Evolutionary conservation across 2,329 filamentous ascomycete genomes (phyloP).

Genomic region (Aspergillus chevalieri): DNA sequence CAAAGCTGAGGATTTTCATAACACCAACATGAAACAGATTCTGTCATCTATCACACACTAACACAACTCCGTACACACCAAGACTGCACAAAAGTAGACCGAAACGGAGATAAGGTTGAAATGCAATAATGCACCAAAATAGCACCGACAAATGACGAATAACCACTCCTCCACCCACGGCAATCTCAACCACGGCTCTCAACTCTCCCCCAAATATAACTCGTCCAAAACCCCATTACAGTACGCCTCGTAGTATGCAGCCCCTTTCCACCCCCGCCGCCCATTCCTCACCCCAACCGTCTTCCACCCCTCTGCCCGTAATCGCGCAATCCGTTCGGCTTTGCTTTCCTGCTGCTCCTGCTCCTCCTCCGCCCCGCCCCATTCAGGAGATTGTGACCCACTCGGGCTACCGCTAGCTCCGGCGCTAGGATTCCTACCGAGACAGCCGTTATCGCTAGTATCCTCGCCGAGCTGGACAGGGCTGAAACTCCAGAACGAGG

Average conservation of each 20-base stretch:
- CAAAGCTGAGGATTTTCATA: too few species aligned
- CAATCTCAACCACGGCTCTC: too few species aligned
- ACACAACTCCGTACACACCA: too few species aligned
- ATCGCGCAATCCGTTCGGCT: conserved; percentile 27
- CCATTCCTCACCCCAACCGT: conserved; percentile 30
- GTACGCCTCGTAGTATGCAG: conserved; percentile 31
- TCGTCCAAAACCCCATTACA: conserved; percentile 34
- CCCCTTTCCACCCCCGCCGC: conserved; percentile 31
- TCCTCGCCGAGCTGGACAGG: conserved; percentile 14
- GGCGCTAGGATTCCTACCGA: background rate
- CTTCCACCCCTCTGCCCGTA: conserved; percentile 32
- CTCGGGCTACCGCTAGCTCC: too few species aligned
- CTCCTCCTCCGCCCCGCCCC: background rate
- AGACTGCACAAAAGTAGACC: too few species aligned
- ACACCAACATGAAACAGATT: too few species aligned
- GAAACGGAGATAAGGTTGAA: too few species aligned
- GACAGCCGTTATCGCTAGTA: too few species aligned
- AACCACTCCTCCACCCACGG: too few species aligned
- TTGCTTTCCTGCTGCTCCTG: conserved; percentile 24
- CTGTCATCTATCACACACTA: too few species aligned
- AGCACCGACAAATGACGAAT: too few species aligned
- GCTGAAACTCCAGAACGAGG: conserved; percentile 38
- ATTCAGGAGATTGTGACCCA: background rate
- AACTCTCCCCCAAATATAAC: conserved; percentile 18
- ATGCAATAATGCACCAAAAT: too few species aligned